Evolutionary conservation across 225 moss, liverwort and hornwort species (phyloP), one percentile per base, ranked within the genome.

Genomic region (Bryoerythrophyllum caledonicum): DNA sequence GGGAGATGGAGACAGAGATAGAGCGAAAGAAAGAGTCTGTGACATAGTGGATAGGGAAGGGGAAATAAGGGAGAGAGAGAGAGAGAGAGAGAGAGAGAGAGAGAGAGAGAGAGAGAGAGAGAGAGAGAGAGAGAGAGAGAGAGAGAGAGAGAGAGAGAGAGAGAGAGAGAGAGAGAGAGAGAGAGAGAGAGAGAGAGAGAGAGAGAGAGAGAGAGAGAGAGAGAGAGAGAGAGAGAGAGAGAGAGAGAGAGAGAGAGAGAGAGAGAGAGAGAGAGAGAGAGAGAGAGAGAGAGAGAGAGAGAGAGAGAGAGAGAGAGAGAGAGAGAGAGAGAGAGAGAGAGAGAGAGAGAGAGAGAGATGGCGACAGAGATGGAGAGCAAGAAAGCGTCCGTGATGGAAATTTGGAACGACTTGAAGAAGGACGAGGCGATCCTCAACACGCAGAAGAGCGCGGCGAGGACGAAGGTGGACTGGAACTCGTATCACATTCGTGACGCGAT

Each of bases 401-500:
- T 88, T 24, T 88, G 88, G 88, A 79, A 82, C 40, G 81, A 76
- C 44, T 59, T 86, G 52, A 88, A 88, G 67, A 65, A 79, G 61
- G 84, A 82, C 58, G 88, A 83, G 64, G 79, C 79, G 1, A 65
- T 59, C 32, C 77, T 74, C 37, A 81, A 56, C 43, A 68, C 80
- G n/a, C 81, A 67, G 59, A 48, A 55, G n/a, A 78, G 56, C 40
- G 76, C 77, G 16, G 41, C 76, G 16, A 74, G 83, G 56, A 83
- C 67, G 17, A 79, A 71, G 5, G 77, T 85, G 53, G 81, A 86
- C 57, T 89, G 88, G 88, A 89, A 89, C 58, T 89, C 86, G 34
- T 86, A 86, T 68, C 88, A 89, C 65, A 89, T 86, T 20, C 76
- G 81, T 19, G 88, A 89, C 65, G 88, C 83, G 4, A 62, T 86